Conservation (phyloP, 352 stramenopile species). For the Globisporangium emineosum region DNA sequence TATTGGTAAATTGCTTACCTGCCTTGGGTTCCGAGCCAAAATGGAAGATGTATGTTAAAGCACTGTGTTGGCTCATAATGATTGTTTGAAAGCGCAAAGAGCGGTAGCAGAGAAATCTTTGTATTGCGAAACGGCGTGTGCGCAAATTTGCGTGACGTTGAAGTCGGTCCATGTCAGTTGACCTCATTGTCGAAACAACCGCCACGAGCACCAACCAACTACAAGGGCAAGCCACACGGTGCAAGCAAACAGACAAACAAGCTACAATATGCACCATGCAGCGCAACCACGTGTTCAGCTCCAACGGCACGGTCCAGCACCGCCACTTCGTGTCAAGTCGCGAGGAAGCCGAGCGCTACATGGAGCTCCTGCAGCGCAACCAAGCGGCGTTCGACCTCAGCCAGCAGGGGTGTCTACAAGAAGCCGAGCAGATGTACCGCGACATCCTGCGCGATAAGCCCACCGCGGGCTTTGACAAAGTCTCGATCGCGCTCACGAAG, state of each 20-base stretch:
- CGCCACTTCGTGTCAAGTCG: conserved; percentile 19
- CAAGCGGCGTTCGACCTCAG: conserved; percentile 39
- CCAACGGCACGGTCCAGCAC: not conserved
- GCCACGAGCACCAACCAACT: not conserved
- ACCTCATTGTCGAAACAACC: not conserved
- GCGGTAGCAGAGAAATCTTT: not conserved
- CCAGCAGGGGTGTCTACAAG: conserved; percentile 32
- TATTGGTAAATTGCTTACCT: no score
- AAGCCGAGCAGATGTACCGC: conserved; percentile 40
- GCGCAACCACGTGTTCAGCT: not conserved
- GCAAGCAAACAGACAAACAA: not conserved
- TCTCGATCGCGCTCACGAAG: conserved; percentile 57
- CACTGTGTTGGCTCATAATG: not conserved
- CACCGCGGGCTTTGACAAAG: conserved; percentile 42
- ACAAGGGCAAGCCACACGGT: no score
- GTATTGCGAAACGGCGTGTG: not conserved
- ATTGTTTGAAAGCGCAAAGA: not conserved
- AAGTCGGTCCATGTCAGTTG: not conserved
- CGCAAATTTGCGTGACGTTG: not conserved
- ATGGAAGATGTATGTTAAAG: not conserved
- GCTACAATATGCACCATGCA: not conserved
- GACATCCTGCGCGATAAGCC: conserved; percentile 45
- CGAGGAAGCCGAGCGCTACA: conserved; percentile 35
- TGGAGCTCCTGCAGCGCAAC: conserved; percentile 38
- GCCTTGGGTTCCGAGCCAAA: not conserved